Evolutionary conservation across 306 rosid species (phyloP).

Genomic region (Begonia fuchsioides): DNA sequence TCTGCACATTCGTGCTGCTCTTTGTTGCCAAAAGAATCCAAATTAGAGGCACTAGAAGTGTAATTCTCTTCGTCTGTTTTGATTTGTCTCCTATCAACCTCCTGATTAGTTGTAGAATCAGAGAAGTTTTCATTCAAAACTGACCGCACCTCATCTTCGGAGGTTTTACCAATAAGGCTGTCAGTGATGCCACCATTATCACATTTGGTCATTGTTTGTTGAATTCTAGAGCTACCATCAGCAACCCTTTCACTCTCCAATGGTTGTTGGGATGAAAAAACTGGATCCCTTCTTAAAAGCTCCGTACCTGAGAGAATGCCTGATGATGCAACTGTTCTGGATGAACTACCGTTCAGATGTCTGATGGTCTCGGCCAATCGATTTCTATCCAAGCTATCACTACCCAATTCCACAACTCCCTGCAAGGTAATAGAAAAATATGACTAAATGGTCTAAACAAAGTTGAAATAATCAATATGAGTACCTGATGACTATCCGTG

Average conservation of each 20-base stretch:
- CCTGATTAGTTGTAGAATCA: slow-evolving; percentile 18
- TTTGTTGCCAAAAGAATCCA: slow-evolving; percentile 13
- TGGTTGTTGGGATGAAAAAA: too few species aligned
- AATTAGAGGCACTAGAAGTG: slow-evolving; percentile 6
- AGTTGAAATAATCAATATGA: background rate
- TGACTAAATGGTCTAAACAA: background rate
- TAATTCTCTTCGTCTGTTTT: slow-evolving; percentile 11
- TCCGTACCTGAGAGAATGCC: too few species aligned
- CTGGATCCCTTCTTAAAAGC: too few species aligned
- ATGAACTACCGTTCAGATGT: too few species aligned
- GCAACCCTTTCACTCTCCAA: slow-evolving; percentile 5
- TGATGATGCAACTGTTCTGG: too few species aligned
- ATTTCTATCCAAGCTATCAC: slow-evolving; percentile 10
- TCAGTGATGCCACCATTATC: slow-evolving; percentile 6
- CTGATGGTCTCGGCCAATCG: too few species aligned
- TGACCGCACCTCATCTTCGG: background rate
- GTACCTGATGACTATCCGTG: background rate
- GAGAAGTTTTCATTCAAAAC: slow-evolving; percentile 4
- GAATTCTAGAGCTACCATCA: slow-evolving; percentile 16
- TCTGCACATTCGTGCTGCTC: slow-evolving; percentile 14
- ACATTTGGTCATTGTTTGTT: slow-evolving; percentile 21
- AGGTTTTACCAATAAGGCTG: slow-evolving; percentile 11
- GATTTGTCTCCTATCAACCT: slow-evolving; percentile 15
- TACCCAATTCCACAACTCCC: slow-evolving; percentile 22
- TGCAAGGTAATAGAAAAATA: slow-evolving; percentile 28